Evolutionary conservation across 257 asterid species (phyloP).

Genomic region (Jaltomata sinuosa): DNA sequence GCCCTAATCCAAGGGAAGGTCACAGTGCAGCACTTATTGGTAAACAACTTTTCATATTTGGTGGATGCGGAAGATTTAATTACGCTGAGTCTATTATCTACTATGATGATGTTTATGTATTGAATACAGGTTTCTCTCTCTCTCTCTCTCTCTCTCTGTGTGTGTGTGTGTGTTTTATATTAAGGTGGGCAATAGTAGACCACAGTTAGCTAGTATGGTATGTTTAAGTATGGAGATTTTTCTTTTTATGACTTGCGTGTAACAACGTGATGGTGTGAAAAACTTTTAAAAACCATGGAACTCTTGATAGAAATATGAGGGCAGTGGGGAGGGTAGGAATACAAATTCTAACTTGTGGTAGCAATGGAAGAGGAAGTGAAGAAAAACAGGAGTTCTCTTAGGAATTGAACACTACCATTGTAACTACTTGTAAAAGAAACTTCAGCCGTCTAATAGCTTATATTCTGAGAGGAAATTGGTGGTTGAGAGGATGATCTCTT

Average conservation of each 20-base stretch:
- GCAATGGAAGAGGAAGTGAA: background rate
- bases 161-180: background rate
- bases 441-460: background rate
- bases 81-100: conserved; percentile 59
- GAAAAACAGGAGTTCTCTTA: background rate
- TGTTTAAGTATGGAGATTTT: background rate
- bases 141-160: conserved; percentile 2
- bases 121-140: conserved; percentile 61
- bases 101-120: conserved; percentile 84
- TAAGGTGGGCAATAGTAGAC: background rate
- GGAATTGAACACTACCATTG: background rate
- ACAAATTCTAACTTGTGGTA: background rate
- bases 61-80: conserved; percentile 84
- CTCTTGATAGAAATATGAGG: background rate
- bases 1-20: conserved; percentile 95
- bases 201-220: background rate
- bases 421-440: background rate
- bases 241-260: background rate
- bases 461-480: background rate
- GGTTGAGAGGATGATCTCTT: background rate
- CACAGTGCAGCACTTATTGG: conserved; percentile 97
- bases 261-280: background rate
- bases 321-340: background rate
- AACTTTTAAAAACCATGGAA: background rate
- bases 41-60: conserved; percentile 84